Percentiles rank a stretch among this genome's conserved stretches.
These are phyloP conservation scores for Penicillium roqueforti DNA, from an alignment of 495 filamentous ascomycete species.

Conservation along the genomic window DNA sequence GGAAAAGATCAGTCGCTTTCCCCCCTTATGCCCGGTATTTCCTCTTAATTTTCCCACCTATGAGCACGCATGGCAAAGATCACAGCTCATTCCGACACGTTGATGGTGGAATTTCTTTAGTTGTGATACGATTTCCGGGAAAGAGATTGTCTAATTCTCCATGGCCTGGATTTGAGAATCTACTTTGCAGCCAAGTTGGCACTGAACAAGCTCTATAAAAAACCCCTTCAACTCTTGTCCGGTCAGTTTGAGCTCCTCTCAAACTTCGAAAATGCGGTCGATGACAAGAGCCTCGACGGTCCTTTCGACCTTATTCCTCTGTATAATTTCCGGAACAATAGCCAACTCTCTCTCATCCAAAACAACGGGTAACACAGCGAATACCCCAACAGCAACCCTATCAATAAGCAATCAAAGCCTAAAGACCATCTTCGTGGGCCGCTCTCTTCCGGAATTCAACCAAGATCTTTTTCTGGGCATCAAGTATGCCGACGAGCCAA, in stretches of 20 bases:
- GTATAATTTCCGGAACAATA: neutral
- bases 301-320: conserved; percentile 1
- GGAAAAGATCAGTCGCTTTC: neutral
- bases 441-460: conserved; percentile 27
- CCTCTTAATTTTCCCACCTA: conserved; percentile 17
- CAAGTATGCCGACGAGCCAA: conserved; percentile 32
- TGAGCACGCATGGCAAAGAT: conserved; percentile 1
- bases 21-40: neutral
- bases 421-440: conserved; percentile 27
- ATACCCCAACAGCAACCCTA: conserved; percentile 17
- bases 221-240: neutral
- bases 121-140: neutral
- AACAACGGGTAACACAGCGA: neutral
- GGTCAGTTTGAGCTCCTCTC: neutral
- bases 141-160: neutral
- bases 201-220: neutral
- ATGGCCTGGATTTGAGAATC: too few species aligned
- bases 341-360: conserved; percentile 4
- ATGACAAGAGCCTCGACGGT: neutral
- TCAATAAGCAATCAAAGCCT: conserved; percentile 4
- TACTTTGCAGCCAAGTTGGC: neutral
- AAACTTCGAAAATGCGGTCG: neutral
- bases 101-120: neutral
- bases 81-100: neutral
- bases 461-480: conserved; percentile 36